A percentile compares a stretch with the other conserved stretches of the same genome.
phyloP scores from a whole-genome alignment of 2,329 filamentous ascomycete species.

The Pseudocercospora musae region DNA sequence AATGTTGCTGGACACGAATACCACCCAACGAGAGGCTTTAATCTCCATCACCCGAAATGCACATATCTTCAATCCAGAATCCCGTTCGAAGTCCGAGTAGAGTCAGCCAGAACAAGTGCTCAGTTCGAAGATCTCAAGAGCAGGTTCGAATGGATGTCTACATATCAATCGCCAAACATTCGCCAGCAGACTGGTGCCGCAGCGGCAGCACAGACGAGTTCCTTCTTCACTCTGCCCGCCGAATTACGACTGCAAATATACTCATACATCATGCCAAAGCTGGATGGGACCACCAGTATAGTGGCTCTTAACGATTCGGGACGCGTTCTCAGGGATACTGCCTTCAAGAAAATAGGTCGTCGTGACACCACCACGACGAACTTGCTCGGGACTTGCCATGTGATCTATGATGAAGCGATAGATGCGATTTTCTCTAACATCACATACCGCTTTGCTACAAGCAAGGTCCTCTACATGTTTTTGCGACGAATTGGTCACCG shows the following conservation, averaged over 20 bases:
- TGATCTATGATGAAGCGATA: constrained; percentile 42
- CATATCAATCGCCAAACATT: not conserved
- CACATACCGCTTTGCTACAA: constrained; percentile 47
- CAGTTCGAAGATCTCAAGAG: constrained; percentile 10
- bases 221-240: constrained; percentile 50
- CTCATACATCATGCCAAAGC: constrained; percentile 35
- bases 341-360: constrained; percentile 23
- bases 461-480: constrained; percentile 45
- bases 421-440: constrained; percentile 47
- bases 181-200: not conserved
- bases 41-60: constrained; percentile 29
- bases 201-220: constrained; percentile 17
- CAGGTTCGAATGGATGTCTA: constrained; percentile 12
- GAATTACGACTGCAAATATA: constrained; percentile 62
- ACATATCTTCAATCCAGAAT: constrained; percentile 26
- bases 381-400: constrained; percentile 43
- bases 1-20: constrained; percentile 2
- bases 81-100: constrained; percentile 23
- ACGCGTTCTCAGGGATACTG: constrained; percentile 27
- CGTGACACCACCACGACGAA: constrained; percentile 42
- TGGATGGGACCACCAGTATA: constrained; percentile 26
- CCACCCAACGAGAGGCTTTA: constrained; percentile 3
- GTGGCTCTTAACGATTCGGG: constrained; percentile 27
- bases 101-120: constrained; percentile 1
- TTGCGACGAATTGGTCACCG: constrained; percentile 31